phyloP scores from a whole-genome alignment of 768 basidiomycete genomes.

The Termitomyces heimii region DNA sequence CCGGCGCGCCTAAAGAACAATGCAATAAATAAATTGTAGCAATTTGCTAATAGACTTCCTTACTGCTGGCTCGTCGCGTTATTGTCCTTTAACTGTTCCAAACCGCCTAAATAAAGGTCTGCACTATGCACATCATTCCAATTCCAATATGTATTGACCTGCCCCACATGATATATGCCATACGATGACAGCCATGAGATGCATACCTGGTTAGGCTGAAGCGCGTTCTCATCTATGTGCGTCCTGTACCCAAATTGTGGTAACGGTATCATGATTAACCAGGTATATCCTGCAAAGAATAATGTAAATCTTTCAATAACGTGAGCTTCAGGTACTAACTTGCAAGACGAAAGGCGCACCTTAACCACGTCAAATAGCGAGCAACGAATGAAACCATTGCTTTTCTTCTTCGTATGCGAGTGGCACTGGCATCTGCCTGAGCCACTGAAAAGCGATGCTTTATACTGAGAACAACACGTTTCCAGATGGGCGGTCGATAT shows the following conservation, averaged over 20 bases:
- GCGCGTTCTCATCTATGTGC: conserved; percentile 93
- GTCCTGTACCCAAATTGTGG: conserved; percentile 57
- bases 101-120: conserved; percentile 67
- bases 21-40: conserved; percentile 1
- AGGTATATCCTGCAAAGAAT: conserved; percentile 65
- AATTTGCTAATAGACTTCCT: conserved; percentile 30
- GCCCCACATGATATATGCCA: background rate
- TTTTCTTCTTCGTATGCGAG: conserved; percentile 41
- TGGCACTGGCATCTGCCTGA: conserved; percentile 23
- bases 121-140: conserved; percentile 90
- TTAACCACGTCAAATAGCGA: conserved; percentile 27
- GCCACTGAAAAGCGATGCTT: conserved; percentile 14
- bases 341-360: conserved; percentile 20
- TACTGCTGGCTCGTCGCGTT: conserved; percentile 72
- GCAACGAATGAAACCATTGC: conserved; percentile 28
- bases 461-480: conserved; percentile 14
- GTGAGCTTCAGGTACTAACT: conserved; percentile 4
- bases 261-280: conserved; percentile 77
- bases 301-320: conserved; percentile 41
- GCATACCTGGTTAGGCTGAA: conserved; percentile 84
- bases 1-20: conserved; percentile 49
- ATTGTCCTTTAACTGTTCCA: conserved; percentile 55
- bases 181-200: background rate
- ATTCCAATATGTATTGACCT: conserved; percentile 91
- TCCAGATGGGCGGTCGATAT: conserved; percentile 1